Evolutionary conservation across 2,329 filamentous ascomycete species (phyloP).

Genomic region (Botrytis fabae): DNA sequence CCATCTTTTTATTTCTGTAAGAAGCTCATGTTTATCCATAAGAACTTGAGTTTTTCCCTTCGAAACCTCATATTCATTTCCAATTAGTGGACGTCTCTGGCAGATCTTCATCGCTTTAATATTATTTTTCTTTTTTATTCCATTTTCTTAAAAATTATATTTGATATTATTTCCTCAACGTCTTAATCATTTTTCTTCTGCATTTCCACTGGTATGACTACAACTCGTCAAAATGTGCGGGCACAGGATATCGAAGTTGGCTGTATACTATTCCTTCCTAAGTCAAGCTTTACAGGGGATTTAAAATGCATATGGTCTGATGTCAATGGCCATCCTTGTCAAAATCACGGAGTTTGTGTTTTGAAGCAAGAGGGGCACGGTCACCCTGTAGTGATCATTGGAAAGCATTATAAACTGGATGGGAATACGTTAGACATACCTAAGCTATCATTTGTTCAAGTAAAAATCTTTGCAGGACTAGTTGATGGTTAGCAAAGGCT

Average conservation of each 20-base stretch:
- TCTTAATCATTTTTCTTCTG: not conserved
- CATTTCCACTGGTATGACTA: not conserved
- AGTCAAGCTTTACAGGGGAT: not conserved
- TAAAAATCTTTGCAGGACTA: not conserved
- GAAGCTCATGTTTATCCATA: not conserved
- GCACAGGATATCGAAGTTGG: constrained; percentile 3
- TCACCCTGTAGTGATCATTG: constrained; percentile 6
- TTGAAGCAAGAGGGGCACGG: not conserved
- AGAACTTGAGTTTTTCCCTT: not conserved
- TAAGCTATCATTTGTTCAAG: not conserved
- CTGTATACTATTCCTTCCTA: constrained; percentile 1
- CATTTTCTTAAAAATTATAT: not conserved
- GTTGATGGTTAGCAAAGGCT: not conserved
- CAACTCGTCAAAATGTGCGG: not conserved
- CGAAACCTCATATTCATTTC: not conserved
- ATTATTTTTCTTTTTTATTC: not conserved
- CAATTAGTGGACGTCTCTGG: not conserved
- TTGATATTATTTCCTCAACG: not conserved
- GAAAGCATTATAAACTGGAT: not conserved
- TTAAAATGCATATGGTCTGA: not conserved
- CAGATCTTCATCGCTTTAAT: not conserved
- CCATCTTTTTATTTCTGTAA: not conserved
- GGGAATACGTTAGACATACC: too few species aligned
- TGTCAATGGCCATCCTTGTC: not conserved
- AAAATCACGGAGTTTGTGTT: not conserved